phyloP scores from a whole-genome alignment of 2,329 filamentous ascomycete species.

The Fusarium succisae region DNA sequence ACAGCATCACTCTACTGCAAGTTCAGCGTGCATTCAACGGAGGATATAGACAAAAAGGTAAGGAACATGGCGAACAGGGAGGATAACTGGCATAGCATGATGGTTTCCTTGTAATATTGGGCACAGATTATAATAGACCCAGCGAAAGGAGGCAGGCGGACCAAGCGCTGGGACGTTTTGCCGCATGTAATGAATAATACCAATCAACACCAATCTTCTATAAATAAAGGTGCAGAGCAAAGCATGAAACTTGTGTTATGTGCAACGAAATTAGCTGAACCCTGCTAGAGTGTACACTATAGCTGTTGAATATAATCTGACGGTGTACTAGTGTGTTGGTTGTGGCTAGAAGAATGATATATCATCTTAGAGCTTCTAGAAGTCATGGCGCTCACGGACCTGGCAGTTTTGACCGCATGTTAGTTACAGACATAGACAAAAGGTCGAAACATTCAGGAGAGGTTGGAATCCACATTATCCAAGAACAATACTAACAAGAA shows the following conservation, averaged over 20 bases:
- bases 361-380: conserved; percentile 4
- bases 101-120: conserved; percentile 19
- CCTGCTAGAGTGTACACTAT: not conserved
- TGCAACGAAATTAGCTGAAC: not conserved
- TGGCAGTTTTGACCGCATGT: not conserved
- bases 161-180: conserved; percentile 54
- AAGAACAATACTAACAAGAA: conserved; percentile 5
- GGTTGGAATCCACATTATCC: not conserved
- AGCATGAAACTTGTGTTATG: not conserved
- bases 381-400: not conserved
- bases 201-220: conserved; percentile 12
- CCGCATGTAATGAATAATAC: conserved; percentile 41
- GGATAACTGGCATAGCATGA: conserved; percentile 14
- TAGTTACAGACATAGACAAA: conserved; percentile 6
- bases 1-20: not conserved
- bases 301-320: not conserved
- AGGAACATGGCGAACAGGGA: conserved; percentile 19
- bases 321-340: not conserved
- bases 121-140: conserved; percentile 24
- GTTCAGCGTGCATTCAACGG: not conserved
- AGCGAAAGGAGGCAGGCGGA: conserved; percentile 42
- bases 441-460: not conserved
- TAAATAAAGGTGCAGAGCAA: not conserved
- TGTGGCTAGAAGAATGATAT: conserved; percentile 16
- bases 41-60: not conserved